A percentile compares a stretch with the other conserved stretches of the same genome.
Conservation (phyloP, 148 eudicot species). For the Rhododendron kiyosumense region DNA sequence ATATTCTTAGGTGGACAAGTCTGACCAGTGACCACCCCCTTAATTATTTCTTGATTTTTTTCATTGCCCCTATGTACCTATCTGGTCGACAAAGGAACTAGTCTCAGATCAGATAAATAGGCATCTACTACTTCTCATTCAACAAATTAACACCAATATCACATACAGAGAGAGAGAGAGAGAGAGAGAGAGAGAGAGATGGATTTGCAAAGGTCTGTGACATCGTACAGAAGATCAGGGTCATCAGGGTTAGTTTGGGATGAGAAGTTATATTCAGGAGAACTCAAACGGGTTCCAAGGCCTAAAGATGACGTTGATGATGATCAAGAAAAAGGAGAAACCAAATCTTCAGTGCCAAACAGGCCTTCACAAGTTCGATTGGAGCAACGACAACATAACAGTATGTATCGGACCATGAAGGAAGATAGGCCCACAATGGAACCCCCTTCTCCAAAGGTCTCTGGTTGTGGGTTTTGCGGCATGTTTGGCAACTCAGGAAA, state of each 20-base stretch:
- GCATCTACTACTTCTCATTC: background rate
- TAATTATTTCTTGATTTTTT: background rate
- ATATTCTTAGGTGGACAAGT: too few species aligned
- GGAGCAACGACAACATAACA: slow-evolving; percentile 28
- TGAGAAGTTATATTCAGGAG: slow-evolving; percentile 50
- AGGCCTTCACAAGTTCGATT: slow-evolving; percentile 13
- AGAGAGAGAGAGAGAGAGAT: slow-evolving; percentile 22
- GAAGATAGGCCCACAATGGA: slow-evolving; percentile 41
- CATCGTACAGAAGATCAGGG: slow-evolving; percentile 69
- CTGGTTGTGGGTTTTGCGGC: slow-evolving; percentile 61
- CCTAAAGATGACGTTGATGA: background rate
- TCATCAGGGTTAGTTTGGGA: slow-evolving; percentile 88
- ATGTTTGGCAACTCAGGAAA: slow-evolving; percentile 37
- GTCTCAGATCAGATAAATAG: background rate
- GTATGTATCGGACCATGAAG: slow-evolving; percentile 28
- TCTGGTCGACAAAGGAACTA: background rate
- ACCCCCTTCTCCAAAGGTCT: slow-evolving; percentile 76
- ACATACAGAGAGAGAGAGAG: slow-evolving; percentile 1
- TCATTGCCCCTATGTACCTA: background rate
- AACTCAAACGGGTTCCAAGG: slow-evolving; percentile 20
- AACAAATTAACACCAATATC: background rate
- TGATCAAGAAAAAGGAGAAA: slow-evolving; percentile 4
- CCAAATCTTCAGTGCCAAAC: background rate
- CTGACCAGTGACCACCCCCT: too few species aligned
- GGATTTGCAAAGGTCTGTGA: slow-evolving; percentile 66